Percentiles rank a stretch among this genome's conserved stretches.
Evolutionary conservation across 441 rosid species (phyloP).

Genomic region (Eruca vesicaria): DNA sequence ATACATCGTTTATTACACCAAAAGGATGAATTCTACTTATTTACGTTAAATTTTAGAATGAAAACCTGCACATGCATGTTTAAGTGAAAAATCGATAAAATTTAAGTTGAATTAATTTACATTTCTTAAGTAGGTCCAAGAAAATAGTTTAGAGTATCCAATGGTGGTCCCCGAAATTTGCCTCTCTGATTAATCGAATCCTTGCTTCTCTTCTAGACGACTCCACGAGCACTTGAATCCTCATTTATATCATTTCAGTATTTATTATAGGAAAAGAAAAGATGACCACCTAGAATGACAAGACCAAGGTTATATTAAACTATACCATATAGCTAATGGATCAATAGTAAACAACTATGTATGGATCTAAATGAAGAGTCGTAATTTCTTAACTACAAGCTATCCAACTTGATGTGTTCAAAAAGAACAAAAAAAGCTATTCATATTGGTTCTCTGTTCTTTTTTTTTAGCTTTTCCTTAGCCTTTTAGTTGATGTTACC

Average conservation of each 20-base stretch:
- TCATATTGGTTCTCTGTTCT: too few relatives aligned
- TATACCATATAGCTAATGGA: background rate
- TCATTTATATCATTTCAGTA: background rate
- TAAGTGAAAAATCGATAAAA: background rate
- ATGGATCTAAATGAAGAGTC: constrained; percentile 1
- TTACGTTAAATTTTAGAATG: background rate
- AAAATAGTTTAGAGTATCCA: constrained; percentile 3
- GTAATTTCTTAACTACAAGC: background rate
- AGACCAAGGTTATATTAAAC: background rate
- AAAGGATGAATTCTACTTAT: background rate
- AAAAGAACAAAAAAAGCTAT: too few relatives aligned
- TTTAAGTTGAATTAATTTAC: background rate
- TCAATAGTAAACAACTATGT: background rate
- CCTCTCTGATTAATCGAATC: constrained; percentile 2
- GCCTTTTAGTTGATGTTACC: too few relatives aligned
- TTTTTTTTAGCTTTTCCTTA: too few relatives aligned
- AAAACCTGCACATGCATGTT: constrained; percentile 3
- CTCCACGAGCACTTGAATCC: constrained; percentile 22
- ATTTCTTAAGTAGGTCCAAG: background rate
- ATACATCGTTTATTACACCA: background rate
- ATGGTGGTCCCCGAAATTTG: constrained; percentile 12
- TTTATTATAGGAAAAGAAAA: background rate
- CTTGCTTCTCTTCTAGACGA: constrained; percentile 25
- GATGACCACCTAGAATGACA: constrained; percentile 17
- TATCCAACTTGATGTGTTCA: too few relatives aligned